Conservation (phyloP, 257 asterid species). For the Ocimum tenuiflorum region DNA sequence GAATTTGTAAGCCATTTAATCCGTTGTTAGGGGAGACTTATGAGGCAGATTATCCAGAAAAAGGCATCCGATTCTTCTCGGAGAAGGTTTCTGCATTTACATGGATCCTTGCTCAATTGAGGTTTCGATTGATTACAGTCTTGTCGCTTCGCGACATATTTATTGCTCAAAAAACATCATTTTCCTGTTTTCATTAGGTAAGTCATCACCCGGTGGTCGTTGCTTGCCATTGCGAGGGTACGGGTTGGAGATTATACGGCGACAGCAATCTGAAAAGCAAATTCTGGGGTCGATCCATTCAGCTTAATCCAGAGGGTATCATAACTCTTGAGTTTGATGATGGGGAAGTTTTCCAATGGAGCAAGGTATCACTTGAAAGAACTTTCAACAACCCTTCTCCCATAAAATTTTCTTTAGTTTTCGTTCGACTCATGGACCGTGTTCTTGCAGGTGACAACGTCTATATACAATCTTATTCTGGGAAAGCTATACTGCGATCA, state of each 20-base stretch:
- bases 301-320: constrained; percentile 85
- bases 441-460: constrained; percentile 70
- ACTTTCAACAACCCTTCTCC: background rate
- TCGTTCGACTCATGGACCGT: constrained; percentile 8
- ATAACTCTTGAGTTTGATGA: constrained; percentile 91
- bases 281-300: constrained; percentile 99
- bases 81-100: constrained; percentile 59
- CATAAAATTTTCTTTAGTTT: background rate
- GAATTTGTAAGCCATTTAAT: constrained; percentile 94
- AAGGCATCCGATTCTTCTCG: constrained; percentile 84
- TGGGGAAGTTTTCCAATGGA: constrained; percentile 90
- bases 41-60: constrained; percentile 90
- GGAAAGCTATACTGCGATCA: constrained; percentile 93
- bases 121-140: constrained; percentile 1
- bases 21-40: constrained; percentile 93
- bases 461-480: constrained; percentile 93
- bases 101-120: constrained; percentile 8
- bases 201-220: constrained; percentile 98
- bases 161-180: background rate
- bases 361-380: constrained; percentile 49
- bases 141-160: background rate
- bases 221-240: constrained; percentile 96
- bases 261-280: constrained; percentile 95
- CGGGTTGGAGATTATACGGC: constrained; percentile 87
- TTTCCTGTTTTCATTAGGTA: constrained; percentile 49